Base-by-base conservation (phyloP, 2,329 filamentous ascomycete species). In the Verticillium albo-atrum region DNA sequence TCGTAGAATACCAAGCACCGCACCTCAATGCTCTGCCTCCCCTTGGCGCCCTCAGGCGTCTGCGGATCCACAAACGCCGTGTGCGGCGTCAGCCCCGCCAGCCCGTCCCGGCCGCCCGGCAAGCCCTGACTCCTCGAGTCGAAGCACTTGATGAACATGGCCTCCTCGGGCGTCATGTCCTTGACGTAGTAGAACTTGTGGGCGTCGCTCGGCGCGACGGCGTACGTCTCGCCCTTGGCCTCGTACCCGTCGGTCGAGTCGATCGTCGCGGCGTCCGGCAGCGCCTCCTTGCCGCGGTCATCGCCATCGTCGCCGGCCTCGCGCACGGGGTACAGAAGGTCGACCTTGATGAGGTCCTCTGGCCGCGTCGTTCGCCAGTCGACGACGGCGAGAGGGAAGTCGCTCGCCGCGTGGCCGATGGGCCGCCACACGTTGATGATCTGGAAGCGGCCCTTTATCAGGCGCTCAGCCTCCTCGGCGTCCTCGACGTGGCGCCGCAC, bases 371-470 rank as follows among this genome's bases (percentile, higher is more conserved):
- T 80, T 26, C 84, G 80, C 82, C 85, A 88, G 68, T 89, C 86
- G 9, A 89, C 75, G 1, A 90, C 82, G 0, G 85, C 87, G 3
- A 90, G 76, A 17, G 88, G 88, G 64, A 81, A 82, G 66, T 89
- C 87, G 0, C 78, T 77, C 3, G 86, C 86, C 0, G 84, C 73
- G 67, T 88, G 80, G 30, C 80, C 78, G 64, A 90, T 88, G 0
- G 88, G 87, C 37, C 88, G 79, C 88, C 88, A 90, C 17, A 90
- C 86, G 63, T 90, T 90, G 70, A 90, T 85, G 66, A 89, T 84
- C 67, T 89, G 85, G 67, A 83, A 88, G 5, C 88, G 78, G 7
- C 80, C 78, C 59, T 78, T 77, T 3, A 89, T 64, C 10, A 89
- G 72, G 58, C 79, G 76, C 28, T 87, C 83, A 0, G 80, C 83